Evolutionary conservation across 2,329 filamentous ascomycete genomes (phyloP).

Genomic region (Pestalotiopsis sp.): DNA sequence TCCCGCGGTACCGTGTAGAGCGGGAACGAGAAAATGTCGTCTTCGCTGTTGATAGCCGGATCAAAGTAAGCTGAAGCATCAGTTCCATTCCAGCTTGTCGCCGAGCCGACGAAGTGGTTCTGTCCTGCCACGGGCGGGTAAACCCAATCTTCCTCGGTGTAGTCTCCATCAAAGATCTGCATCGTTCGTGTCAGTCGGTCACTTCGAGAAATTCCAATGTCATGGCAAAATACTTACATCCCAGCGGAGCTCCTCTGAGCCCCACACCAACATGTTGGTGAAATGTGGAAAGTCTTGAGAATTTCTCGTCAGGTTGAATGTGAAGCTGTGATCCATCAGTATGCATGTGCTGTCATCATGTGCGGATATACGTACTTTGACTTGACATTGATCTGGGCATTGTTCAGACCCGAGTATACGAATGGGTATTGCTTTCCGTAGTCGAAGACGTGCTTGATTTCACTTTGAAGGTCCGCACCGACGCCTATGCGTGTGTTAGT

Average conservation of each 20-base stretch:
- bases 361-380: slow-evolving; percentile 18
- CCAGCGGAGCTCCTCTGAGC: slow-evolving; percentile 30
- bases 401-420: slow-evolving; percentile 17
- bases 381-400: slow-evolving; percentile 17
- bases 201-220: background rate
- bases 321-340: slow-evolving; percentile 21
- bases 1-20: slow-evolving; percentile 36
- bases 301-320: slow-evolving; percentile 26
- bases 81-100: slow-evolving; percentile 40
- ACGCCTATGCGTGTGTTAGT: slow-evolving; percentile 18
- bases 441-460: slow-evolving; percentile 22
- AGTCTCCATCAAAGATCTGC: slow-evolving; percentile 41
- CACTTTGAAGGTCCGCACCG: slow-evolving; percentile 20
- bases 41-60: slow-evolving; percentile 37
- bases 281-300: slow-evolving; percentile 31
- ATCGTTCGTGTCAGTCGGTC: background rate
- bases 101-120: slow-evolving; percentile 45
- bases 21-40: slow-evolving; percentile 42
- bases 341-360: background rate
- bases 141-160: slow-evolving; percentile 42
- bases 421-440: slow-evolving; percentile 19
- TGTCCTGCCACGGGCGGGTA: slow-evolving; percentile 43
- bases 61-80: slow-evolving; percentile 36
- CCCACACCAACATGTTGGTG: slow-evolving; percentile 23
- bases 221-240: slow-evolving; percentile 23